Evolutionary conservation across 495 filamentous ascomycete species (phyloP), one percentile per base, ranked within the genome.

Genomic region (Penicillium cinerascens): DNA sequence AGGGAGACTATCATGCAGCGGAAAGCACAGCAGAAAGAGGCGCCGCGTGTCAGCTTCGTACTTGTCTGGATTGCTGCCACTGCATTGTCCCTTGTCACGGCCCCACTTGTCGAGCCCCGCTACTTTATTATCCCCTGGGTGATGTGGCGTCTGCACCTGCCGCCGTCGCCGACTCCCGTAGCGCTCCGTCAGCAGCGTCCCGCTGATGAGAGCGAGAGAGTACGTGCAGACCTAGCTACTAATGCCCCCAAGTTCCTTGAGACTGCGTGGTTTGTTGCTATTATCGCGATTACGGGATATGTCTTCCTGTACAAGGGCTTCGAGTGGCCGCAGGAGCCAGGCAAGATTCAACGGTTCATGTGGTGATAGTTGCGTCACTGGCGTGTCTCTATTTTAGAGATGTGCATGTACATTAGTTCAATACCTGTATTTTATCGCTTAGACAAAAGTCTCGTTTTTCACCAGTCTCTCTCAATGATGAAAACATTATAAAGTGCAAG

Each of bases 41-140:
- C 62, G 1, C 66, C 72, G 15, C 56, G 75, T 56, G 64, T 73
- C 70, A 72, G 81, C 57, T 86, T 85, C 54, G 71, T 82, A 21
- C 65, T 86, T 23, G 73, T 95, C 36, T 91, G 86, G 79, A 72
- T 96, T 4, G 68, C 81, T 10, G 75, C 92, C 0, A 89, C 89
- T 0, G 55, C 84, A 0, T 77, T 93, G 7, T 92, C 88, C 2
- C 78, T 97, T 20, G 66, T 95, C 40, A 91, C 90, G 0, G 92
- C 95, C 0, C 91, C 93, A 2, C 79, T 98, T 2, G 92, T 98
- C 10, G 93, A 98, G 61, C 92, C 91, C 2, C 80, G 93, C 4
- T 98, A 98, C 64, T 92, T 95, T 64, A 92, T 97, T 63, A 76
- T 95, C 3, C 92, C 92, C 0, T 98, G 93, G 93, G 81, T 96